These are phyloP conservation scores for Metarhizium rileyi DNA, from an alignment of 2,329 filamentous ascomycete species.

Conservation along the genomic window DNA sequence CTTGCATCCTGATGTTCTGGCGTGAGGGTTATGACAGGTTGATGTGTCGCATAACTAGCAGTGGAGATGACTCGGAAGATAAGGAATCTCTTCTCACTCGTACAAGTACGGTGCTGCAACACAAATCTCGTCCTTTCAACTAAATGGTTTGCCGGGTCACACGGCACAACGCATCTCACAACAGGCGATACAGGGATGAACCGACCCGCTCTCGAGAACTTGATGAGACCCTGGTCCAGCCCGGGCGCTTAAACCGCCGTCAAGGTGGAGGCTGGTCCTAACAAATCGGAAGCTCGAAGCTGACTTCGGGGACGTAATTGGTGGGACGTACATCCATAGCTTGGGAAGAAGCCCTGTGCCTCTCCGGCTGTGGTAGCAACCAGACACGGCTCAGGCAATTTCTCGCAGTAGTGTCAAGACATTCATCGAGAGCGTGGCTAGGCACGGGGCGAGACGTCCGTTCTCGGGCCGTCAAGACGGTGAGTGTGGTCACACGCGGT, in stretches of 20 bases:
- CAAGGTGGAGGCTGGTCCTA: slow-evolving; percentile 27
- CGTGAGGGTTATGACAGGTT: not conserved
- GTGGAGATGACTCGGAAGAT: not conserved
- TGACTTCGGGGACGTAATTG: slow-evolving; percentile 30
- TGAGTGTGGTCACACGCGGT: not conserved
- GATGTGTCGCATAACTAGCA: not conserved
- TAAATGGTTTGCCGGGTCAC: not conserved
- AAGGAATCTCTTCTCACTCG: not conserved
- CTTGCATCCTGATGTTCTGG: not conserved
- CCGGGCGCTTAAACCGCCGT: slow-evolving; percentile 39
- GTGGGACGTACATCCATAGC: slow-evolving; percentile 11
- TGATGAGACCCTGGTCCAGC: slow-evolving; percentile 29
- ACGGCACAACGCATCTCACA: not conserved
- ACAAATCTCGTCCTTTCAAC: not conserved
- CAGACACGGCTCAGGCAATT: not conserved
- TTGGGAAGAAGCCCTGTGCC: slow-evolving; percentile 9
- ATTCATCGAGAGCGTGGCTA: not conserved
- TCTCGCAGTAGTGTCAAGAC: not conserved
- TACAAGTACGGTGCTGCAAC: not conserved
- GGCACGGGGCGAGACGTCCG: not conserved
- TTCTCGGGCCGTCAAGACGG: not conserved
- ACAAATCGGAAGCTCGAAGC: slow-evolving; percentile 34
- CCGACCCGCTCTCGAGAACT: slow-evolving; percentile 9
- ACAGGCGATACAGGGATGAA: slow-evolving; percentile 2
- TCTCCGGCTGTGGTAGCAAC: not conserved